These are phyloP conservation scores for Beta macrorhiza DNA, from an alignment of 179 eudicot species.

Conservation along the genomic window DNA sequence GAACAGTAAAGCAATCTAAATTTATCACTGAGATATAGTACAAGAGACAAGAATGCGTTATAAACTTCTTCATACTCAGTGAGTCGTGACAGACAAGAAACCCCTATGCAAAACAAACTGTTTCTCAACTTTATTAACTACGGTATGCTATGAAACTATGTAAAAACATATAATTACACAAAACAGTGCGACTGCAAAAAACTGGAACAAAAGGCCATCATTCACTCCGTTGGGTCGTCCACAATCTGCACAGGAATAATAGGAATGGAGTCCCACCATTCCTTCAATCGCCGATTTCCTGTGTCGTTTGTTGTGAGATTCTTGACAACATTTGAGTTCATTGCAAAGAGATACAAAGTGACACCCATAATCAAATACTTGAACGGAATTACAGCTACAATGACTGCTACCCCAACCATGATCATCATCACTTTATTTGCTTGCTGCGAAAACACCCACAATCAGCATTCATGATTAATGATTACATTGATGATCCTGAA, in stretches of 20 bases:
- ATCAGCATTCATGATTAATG: background rate
- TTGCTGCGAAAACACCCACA: constrained; percentile 47
- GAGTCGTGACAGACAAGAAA: background rate
- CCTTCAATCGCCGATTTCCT: constrained; percentile 61
- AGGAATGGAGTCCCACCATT: constrained; percentile 98
- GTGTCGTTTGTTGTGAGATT: constrained; percentile 33
- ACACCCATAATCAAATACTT: constrained; percentile 60
- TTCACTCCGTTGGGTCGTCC: constrained; percentile 22
- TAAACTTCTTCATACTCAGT: too few species aligned
- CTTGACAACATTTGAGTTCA: constrained; percentile 44
- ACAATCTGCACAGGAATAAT: constrained; percentile 58
- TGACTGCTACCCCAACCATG: constrained; percentile 44
- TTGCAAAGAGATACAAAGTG: constrained; percentile 37
- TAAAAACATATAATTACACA: background rate
- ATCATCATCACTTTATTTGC: constrained; percentile 51
- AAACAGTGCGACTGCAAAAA: background rate
- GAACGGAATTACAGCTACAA: constrained; percentile 60
- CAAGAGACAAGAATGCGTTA: too few species aligned
- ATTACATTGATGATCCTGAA: too few species aligned
- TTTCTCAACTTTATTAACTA: background rate
- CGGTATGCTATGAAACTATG: background rate
- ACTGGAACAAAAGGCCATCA: background rate
- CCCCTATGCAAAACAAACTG: background rate
- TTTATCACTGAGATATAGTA: too few species aligned
- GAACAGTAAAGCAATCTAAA: too few species aligned